These are phyloP conservation scores for Eimeria mitis DNA, from an alignment of 169 alveolate genomes.

Conservation along the genomic window DNA sequence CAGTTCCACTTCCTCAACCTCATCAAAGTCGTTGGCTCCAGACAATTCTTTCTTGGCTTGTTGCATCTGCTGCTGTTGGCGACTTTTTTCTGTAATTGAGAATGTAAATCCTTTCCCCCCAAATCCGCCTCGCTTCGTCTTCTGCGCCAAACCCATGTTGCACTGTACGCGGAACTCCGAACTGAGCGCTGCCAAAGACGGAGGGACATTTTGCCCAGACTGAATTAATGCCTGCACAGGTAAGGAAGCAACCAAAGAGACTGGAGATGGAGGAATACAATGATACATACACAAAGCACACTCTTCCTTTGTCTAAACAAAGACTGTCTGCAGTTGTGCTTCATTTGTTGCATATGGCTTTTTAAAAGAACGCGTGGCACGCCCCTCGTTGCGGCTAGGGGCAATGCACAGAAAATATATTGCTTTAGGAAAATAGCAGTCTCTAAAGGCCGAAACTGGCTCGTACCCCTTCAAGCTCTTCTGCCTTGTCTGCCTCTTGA, in stretches of 20 bases:
- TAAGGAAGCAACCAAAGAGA: not conserved
- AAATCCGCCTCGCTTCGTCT: conserved; percentile 94
- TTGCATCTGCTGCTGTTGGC: conserved; percentile 92
- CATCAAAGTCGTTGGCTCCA: conserved; percentile 66
- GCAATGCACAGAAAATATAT: not conserved
- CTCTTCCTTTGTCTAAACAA: not conserved
- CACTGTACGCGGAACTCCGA: conserved; percentile 88
- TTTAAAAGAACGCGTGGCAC: not conserved
- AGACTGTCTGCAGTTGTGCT: not conserved
- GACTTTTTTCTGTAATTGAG: conserved; percentile 94
- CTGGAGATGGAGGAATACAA: not conserved
- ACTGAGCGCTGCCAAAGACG: conserved; percentile 90
- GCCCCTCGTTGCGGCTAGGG: not conserved
- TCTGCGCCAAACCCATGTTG: conserved; percentile 88
- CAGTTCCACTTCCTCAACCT: conserved; percentile 70
- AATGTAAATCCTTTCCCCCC: conserved; percentile 98
- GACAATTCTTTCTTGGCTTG: conserved; percentile 92
- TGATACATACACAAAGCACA: conserved; percentile 50
- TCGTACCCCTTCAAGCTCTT: conserved; percentile 95
- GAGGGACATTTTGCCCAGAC: conserved; percentile 93
- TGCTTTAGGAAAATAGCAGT: not conserved
- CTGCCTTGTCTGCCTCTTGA: conserved; percentile 96
- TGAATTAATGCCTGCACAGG: conserved; percentile 85
- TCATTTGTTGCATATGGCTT: not conserved
- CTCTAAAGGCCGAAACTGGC: not conserved